A percentile compares a stretch with the other conserved stretches of the same genome.
Evolutionary conservation across 139 green algal genomes (phyloP).

Genomic region (Volvox reticuliferus): DNA sequence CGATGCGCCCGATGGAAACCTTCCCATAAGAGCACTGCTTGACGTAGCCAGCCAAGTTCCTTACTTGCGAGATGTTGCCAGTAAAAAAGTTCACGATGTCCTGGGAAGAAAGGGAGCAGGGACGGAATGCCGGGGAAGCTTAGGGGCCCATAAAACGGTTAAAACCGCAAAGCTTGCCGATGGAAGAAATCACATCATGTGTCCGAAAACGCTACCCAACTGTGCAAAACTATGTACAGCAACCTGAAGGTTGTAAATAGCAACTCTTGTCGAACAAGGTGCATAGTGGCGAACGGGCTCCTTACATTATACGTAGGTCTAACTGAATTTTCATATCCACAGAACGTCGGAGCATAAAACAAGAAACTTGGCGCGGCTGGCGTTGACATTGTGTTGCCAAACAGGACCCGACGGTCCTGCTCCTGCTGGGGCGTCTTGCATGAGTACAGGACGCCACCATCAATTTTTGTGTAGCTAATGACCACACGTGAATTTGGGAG

Average conservation of each 20-base stretch:
- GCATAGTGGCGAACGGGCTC: too few relatives aligned
- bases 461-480: neutral
- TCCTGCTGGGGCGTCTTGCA: neutral
- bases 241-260: too few relatives aligned
- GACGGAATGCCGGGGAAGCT: too few relatives aligned
- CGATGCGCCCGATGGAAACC: neutral
- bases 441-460: neutral
- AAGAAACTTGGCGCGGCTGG: conserved; percentile 5
- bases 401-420: neutral
- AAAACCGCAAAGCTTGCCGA: too few relatives aligned
- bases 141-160: too few relatives aligned
- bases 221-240: too few relatives aligned
- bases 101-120: neutral
- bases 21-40: neutral
- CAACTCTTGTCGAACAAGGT: too few relatives aligned
- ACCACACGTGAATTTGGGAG: neutral
- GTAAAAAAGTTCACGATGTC: neutral
- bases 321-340: neutral
- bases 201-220: too few relatives aligned
- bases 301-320: too few relatives aligned
- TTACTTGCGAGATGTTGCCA: neutral
- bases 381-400: neutral
- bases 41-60: neutral
- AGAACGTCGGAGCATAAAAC: neutral
- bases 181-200: too few relatives aligned